These are phyloP conservation scores for Hypoxylon trugodes DNA, from an alignment of 495 filamentous ascomycete species.

Conservation along the genomic window DNA sequence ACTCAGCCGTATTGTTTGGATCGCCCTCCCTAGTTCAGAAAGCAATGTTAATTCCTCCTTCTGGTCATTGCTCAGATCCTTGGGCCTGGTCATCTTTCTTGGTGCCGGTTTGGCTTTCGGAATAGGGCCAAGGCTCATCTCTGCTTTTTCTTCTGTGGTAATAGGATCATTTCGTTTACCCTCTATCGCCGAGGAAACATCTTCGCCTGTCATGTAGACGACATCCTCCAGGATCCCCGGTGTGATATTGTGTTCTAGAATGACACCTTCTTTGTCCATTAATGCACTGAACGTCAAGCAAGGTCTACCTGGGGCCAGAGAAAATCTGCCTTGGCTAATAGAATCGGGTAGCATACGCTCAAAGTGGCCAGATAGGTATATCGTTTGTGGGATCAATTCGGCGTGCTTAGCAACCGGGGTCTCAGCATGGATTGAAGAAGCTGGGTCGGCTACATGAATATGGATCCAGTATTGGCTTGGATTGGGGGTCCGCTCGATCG, in stretches of 20 bases:
- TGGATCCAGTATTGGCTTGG: slow-evolving; percentile 80
- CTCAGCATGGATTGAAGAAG: slow-evolving; percentile 74
- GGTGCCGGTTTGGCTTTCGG: slow-evolving; percentile 29
- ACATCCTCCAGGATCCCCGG: slow-evolving; percentile 78
- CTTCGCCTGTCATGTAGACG: slow-evolving; percentile 71
- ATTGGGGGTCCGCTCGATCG: slow-evolving; percentile 69
- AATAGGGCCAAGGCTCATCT: slow-evolving; percentile 44
- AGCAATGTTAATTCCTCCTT: slow-evolving; percentile 46
- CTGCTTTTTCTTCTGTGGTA: not conserved
- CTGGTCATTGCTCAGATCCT: slow-evolving; percentile 45
- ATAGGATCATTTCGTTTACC: slow-evolving; percentile 32
- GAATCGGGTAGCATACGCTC: slow-evolving; percentile 76
- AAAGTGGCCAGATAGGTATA: slow-evolving; percentile 78
- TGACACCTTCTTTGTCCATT: slow-evolving; percentile 66
- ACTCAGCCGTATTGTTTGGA: slow-evolving; percentile 45
- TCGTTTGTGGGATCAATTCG: slow-evolving; percentile 65
- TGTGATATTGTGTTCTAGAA: slow-evolving; percentile 74
- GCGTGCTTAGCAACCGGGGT: slow-evolving; percentile 70
- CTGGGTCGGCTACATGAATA: slow-evolving; percentile 91
- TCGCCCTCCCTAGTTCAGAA: slow-evolving; percentile 45
- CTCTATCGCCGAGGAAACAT: slow-evolving; percentile 60
- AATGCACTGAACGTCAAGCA: slow-evolving; percentile 85
- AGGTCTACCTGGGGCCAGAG: slow-evolving; percentile 70
- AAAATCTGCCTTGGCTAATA: slow-evolving; percentile 69
- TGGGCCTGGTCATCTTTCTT: slow-evolving; percentile 47